Base-by-base conservation (phyloP, 169 alveolate species). In the Plasmodium gonderi region DNA sequence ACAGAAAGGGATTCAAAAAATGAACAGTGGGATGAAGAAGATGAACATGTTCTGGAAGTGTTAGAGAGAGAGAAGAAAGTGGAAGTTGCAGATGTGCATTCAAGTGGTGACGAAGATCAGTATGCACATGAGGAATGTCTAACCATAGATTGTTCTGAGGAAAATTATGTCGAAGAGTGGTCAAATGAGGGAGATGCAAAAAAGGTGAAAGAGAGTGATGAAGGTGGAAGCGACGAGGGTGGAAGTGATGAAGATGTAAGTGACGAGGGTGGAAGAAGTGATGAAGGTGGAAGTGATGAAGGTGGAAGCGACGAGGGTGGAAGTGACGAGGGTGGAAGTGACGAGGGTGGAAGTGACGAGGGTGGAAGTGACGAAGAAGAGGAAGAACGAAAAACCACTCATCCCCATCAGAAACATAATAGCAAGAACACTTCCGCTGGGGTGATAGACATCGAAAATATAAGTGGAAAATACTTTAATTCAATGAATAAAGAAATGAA, bases 401-500 rank as follows among this genome's bases (percentile, higher is more conserved):
- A 36, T 42, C 72, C 72, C 72, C 36, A 36, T 60, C 7, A n/a
- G 9, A 5, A 60, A 2, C 36, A 5, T 17, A 31, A 65, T 9
- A 42, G 42, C 9, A 23, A 79, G 9, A 29, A 79, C 44, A n/a
- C 31, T 14, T 5, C 36, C 42, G 47, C 51, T 0, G 60, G 64
- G 17, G 31, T 64, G 14, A 42, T 64, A 26, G 47, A 80, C 44
- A 31, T 40, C 1, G 78, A 80, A 23, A 54, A 64, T n/a, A 80
- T 80, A 60, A 64, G 87, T 51, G 87, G 68, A 42, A 75, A 54
- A 3, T 87, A 87, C 38, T 75, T 75, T 12, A 17, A 67, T 40
- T 33, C 54, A 65, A 76, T 76, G 87, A 75, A 23, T 60, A 74
- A 87, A 2, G 87, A 76, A 54, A 75, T 87, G 79, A 54, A 78